These are phyloP conservation scores for Triticum timopheevii DNA, from an alignment of 176 grass and related monocot species.

Conservation along the genomic window DNA sequence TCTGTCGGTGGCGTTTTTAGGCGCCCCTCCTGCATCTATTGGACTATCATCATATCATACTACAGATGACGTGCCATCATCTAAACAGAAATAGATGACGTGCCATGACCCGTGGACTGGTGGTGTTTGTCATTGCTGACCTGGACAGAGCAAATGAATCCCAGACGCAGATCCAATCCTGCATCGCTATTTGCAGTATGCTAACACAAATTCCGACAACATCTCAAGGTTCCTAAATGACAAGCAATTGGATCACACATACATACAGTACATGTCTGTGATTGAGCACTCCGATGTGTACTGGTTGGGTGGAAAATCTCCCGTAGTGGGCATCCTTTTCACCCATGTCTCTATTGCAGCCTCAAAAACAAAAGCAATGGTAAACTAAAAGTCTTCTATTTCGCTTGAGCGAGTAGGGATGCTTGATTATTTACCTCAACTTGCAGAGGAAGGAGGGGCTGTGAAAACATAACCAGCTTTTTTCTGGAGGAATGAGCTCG, in stretches of 20 bases:
- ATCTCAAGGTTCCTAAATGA: slow-evolving; percentile 36
- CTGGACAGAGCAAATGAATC: slow-evolving; percentile 8
- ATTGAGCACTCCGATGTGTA: slow-evolving; percentile 7
- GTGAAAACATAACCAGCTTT: slow-evolving; percentile 10
- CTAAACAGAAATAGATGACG: background rate
- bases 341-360: slow-evolving; percentile 15
- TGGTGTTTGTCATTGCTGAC: slow-evolving; percentile 13
- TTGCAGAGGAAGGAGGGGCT: slow-evolving; percentile 5
- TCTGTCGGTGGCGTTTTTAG: background rate
- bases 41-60: background rate
- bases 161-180: slow-evolving; percentile 28
- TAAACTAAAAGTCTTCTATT: background rate
- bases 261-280: background rate
- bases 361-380: background rate
- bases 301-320: slow-evolving; percentile 25
- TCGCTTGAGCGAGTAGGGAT: background rate
- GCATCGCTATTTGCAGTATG: slow-evolving; percentile 4
- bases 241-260: slow-evolving; percentile 30
- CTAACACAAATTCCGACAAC: slow-evolving; percentile 28
- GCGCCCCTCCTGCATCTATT: background rate
- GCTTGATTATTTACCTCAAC: slow-evolving; percentile 23
- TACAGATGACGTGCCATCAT: background rate
- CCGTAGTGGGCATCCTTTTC: slow-evolving; percentile 34
- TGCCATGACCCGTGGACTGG: background rate
- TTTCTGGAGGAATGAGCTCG: slow-evolving; percentile 3